A percentile compares a stretch with the other conserved stretches of the same genome.
phyloP scores from a whole-genome alignment of 1,284 basidiomycete species.

The Cryptococcus neoformans region DNA sequence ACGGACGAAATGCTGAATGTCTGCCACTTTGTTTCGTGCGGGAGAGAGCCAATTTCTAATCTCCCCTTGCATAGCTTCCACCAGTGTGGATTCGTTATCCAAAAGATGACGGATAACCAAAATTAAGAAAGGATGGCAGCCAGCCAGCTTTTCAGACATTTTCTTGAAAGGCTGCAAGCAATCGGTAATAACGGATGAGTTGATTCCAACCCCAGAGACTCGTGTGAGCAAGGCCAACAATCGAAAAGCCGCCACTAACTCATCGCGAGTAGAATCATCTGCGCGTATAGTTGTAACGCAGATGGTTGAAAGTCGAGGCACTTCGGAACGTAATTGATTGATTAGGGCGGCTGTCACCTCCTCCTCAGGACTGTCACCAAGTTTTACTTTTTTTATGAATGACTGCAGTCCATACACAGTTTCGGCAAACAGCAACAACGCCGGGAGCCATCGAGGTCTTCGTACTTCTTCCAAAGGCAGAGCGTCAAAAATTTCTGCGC shows the following conservation, averaged over 20 bases:
- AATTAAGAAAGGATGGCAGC: conserved; percentile 77
- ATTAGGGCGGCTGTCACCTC: background rate
- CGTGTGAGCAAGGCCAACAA: conserved; percentile 78
- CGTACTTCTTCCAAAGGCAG: conserved; percentile 53
- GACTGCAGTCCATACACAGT: conserved; percentile 72
- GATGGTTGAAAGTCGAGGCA: background rate
- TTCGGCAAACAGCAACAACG: conserved; percentile 73
- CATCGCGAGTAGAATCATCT: conserved; percentile 52
- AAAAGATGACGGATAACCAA: conserved; percentile 87
- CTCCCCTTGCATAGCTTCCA: conserved; percentile 74
- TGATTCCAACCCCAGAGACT: conserved; percentile 54
- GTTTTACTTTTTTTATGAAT: conserved; percentile 58
- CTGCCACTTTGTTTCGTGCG: conserved; percentile 65
- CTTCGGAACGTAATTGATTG: background rate
- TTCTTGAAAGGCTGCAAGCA: conserved; percentile 58
- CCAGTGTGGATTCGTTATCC: conserved; percentile 68
- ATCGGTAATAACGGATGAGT: conserved; percentile 45
- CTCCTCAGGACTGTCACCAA: conserved; percentile 20
- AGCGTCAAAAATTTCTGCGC: conserved; percentile 65
- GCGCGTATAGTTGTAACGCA: conserved; percentile 1
- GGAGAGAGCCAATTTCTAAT: conserved; percentile 72
- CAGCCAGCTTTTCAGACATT: conserved; percentile 35
- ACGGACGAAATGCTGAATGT: conserved; percentile 70
- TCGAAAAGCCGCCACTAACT: conserved; percentile 72
- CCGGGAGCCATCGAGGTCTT: conserved; percentile 77